Evolutionary conservation across 176 grass and related monocot genomes (phyloP), one percentile per base, ranked within the genome.

Genomic region (Eremochloa ophiuroides): DNA sequence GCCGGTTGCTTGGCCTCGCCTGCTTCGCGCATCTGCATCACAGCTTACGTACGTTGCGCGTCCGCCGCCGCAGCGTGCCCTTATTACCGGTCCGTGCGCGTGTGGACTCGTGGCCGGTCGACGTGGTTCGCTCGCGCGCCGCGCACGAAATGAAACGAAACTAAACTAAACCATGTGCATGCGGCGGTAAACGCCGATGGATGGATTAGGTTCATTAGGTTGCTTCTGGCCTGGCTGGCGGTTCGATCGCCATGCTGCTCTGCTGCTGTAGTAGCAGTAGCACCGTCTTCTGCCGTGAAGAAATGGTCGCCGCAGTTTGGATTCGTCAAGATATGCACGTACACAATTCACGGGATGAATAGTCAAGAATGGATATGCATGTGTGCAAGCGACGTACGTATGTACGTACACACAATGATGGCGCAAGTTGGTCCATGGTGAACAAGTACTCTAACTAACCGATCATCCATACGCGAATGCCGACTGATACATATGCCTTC

Each of bases 271-370:
- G n/a, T n/a, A 33, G 3, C 56, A 22, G 30, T 17, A 6, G 10
- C 8, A 9, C 41, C 55, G 71, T 35, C 82, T 3, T 56, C n/a
- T 85, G 43, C 10, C 80, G 86, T 88, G 86, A 58, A 28, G 81
- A 4, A 51, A 69, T 5, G 48, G 87, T 18, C 75, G 39, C 14
- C 23, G 77, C 76, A 35, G 64, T 81, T 85, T 56, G 0, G 62
- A 43, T 81, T 56, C 82, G 77, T 85, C 82, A 89, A 76, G 82
- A 85, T 81, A 85, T 75, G 70, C 10, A 69, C 55, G 62, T 28
- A 26, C 27, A 25, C 29, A n/a, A n/a, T n/a, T 46, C 81, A 69
- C 68, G 13, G 50, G 64, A 46, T 10, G 12, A 1, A 39, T 39
- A 33, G 40, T 77, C 64, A 82, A 63, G 23, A 38, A 25, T 16